Percentiles rank a stretch among this genome's conserved stretches.
Conservation (phyloP, 805 yeast genomes). For the Yamadazyma philogaea region DNA sequence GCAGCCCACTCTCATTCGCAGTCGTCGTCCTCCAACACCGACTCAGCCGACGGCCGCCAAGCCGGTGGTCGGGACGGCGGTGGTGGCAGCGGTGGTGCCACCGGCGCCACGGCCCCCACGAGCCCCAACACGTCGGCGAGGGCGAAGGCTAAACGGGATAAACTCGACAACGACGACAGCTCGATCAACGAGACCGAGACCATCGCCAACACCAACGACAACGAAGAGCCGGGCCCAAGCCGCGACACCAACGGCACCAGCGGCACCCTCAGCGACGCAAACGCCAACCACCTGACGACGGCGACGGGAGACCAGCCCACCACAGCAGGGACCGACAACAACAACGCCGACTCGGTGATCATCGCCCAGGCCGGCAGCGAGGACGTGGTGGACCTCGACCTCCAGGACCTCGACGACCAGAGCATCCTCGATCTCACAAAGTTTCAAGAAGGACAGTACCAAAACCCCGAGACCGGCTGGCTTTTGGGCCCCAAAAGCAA, state of each 20-base stretch:
- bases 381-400: constrained; percentile 15
- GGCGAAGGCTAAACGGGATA: constrained; percentile 21
- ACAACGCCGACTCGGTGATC: constrained; percentile 8
- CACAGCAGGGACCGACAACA: constrained; percentile 3
- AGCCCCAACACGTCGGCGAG: not conserved
- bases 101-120: not conserved
- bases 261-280: not conserved
- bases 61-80: too few relatives aligned
- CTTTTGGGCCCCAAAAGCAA: constrained; percentile 52
- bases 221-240: constrained; percentile 6
- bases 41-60: too few relatives aligned
- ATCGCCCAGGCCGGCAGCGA: constrained; percentile 12
- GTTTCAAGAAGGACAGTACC: constrained; percentile 70
- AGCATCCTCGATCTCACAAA: constrained; percentile 54
- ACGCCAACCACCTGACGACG: too few relatives aligned
- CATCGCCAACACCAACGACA: constrained; percentile 28
- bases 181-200: constrained; percentile 42
- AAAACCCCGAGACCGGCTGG: constrained; percentile 58
- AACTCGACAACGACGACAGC: constrained; percentile 37
- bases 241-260: not conserved
- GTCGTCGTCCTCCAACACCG: not conserved
- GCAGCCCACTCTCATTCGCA: not conserved
- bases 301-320: too few relatives aligned
- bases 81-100: too few relatives aligned
- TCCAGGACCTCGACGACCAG: constrained; percentile 20